Evolutionary conservation across 163 green algal genomes (phyloP).

Genomic region (Volvox carteri): DNA sequence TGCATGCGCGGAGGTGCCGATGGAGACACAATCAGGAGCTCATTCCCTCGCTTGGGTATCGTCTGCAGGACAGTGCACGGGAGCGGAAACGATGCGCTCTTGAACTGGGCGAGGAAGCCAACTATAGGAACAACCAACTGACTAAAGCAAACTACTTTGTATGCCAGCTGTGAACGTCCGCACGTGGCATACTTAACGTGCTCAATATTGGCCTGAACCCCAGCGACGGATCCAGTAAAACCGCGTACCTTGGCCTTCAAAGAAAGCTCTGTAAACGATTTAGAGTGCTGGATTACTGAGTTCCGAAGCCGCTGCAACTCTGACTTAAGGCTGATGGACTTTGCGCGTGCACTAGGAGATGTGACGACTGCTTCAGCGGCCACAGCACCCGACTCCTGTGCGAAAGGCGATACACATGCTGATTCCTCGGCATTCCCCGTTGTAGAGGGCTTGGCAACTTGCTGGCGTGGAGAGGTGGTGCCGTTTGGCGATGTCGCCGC

Average conservation of each 20-base stretch:
- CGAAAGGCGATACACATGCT: not conserved
- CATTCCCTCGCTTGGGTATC: conserved; percentile 50
- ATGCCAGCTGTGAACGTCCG: too few species aligned
- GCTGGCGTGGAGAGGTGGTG: not conserved
- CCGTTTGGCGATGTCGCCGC: conserved; percentile 5
- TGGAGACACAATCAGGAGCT: conserved; percentile 60
- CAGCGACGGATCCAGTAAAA: too few species aligned
- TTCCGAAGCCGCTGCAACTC: conserved; percentile 34
- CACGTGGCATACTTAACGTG: too few species aligned
- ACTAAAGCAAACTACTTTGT: too few species aligned
- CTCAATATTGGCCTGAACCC: too few species aligned
- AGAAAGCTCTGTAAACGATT: conserved; percentile 45
- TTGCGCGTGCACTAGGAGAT: conserved; percentile 17
- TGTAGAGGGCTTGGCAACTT: not conserved
- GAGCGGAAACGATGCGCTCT: too few species aligned
- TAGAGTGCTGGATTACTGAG: conserved; percentile 38
- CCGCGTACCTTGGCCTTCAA: conserved; percentile 49
- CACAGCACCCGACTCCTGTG: not conserved
- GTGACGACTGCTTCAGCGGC: not conserved
- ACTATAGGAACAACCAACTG: too few species aligned
- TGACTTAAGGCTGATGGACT: conserved; percentile 36
- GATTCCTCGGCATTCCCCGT: not conserved
- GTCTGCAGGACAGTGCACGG: not conserved
- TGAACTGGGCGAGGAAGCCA: too few species aligned
- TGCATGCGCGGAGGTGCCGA: conserved; percentile 67